Evolutionary conservation across 768 basidiomycete species (phyloP).

Genomic region (Sarcomyxa edulis): DNA sequence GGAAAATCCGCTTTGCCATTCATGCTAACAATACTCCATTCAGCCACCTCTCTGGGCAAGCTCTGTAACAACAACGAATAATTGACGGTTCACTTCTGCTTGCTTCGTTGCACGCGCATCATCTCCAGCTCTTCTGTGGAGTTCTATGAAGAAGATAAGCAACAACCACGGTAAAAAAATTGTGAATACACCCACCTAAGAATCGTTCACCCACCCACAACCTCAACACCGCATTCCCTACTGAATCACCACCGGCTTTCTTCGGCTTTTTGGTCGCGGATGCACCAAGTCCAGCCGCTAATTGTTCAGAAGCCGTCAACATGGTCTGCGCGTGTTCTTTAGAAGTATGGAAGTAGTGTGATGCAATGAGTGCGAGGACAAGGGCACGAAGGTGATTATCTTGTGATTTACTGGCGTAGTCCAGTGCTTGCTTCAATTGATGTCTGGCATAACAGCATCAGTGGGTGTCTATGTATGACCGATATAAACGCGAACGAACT

Average conservation of each 20-base stretch:
- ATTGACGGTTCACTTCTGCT: conserved; percentile 31
- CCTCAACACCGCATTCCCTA: conserved; percentile 62
- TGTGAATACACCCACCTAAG: conserved; percentile 39
- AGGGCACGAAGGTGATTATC: conserved; percentile 75
- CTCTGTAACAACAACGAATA: neutral
- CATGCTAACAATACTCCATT: neutral
- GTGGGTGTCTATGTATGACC: conserved; percentile 6
- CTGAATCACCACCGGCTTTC: conserved; percentile 11
- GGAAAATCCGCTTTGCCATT: neutral
- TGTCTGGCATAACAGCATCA: conserved; percentile 28
- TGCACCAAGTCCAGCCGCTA: conserved; percentile 68
- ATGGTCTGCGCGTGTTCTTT: conserved; percentile 64
- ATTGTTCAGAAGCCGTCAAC: conserved; percentile 61
- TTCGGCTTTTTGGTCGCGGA: conserved; percentile 14
- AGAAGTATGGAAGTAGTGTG: conserved; percentile 69
- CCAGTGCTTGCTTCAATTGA: conserved; percentile 55
- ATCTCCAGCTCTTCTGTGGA: conserved; percentile 54
- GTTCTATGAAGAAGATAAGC: conserved; percentile 30
- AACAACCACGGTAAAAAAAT: conserved; percentile 4
- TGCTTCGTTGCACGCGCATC: conserved; percentile 42
- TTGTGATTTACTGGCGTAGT: conserved; percentile 47
- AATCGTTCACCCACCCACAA: conserved; percentile 72
- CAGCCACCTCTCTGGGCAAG: neutral
- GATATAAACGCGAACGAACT: conserved; percentile 35
- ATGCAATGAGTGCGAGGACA: conserved; percentile 59